Percentiles rank a stretch among this genome's conserved stretches.
phyloP scores from a whole-genome alignment of 2,329 filamentous ascomycete genomes.

The Neonectria neomacrospora region DNA sequence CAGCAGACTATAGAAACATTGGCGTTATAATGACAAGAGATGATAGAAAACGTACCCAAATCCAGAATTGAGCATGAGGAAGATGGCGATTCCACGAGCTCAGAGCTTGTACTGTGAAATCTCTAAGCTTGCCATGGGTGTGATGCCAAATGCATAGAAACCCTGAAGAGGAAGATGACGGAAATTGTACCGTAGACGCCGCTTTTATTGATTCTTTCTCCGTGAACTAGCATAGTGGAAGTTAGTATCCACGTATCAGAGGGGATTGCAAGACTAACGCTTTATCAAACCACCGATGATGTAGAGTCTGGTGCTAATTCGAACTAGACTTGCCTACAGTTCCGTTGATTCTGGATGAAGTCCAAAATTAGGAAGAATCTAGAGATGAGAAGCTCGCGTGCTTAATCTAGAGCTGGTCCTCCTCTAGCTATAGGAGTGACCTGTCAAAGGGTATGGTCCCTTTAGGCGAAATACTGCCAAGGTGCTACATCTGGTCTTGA shows the following conservation, averaged over 20 bases:
- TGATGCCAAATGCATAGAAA: constrained; percentile 48
- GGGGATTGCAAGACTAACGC: constrained; percentile 20
- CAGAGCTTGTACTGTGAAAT: constrained; percentile 48
- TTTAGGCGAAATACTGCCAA: no score
- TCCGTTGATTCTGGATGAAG: no score
- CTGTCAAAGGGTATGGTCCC: no score
- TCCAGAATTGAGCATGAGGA: constrained; percentile 43
- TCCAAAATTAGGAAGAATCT: no score
- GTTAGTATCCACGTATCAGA: neutral
- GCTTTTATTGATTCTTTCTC: constrained; percentile 50
- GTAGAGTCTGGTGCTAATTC: constrained; percentile 12
- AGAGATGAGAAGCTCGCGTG: no score
- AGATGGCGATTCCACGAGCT: constrained; percentile 46
- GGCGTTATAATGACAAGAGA: neutral
- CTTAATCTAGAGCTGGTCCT: no score
- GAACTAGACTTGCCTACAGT: no score
- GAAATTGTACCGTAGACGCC: constrained; percentile 54
- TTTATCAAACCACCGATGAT: constrained; percentile 44
- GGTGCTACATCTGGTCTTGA: no score
- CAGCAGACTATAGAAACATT: constrained; percentile 31
- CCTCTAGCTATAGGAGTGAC: no score
- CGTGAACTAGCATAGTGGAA: constrained; percentile 38
- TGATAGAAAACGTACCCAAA: constrained; percentile 41
- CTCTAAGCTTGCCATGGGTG: constrained; percentile 49
- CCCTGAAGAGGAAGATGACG: constrained; percentile 50